These are phyloP conservation scores for Plasmodium inui DNA, from an alignment of 169 alveolate species.

Conservation along the genomic window DNA sequence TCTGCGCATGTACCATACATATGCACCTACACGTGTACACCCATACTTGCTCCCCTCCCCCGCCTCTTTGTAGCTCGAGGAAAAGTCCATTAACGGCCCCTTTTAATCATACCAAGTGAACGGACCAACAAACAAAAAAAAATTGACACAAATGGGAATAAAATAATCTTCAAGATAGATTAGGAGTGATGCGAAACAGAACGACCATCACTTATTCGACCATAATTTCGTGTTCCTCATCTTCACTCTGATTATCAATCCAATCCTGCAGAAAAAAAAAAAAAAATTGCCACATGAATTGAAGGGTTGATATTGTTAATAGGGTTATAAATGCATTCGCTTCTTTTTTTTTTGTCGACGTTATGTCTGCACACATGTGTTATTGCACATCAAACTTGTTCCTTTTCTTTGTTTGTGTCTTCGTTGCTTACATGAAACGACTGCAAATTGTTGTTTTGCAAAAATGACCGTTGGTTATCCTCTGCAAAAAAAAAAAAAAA, in stretches of 20 bases:
- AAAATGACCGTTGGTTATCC: constrained; percentile 28
- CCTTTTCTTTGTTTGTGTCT: constrained; percentile 17
- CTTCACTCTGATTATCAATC: constrained; percentile 77
- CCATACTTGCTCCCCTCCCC: background rate
- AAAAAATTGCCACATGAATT: background rate
- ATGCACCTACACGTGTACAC: background rate
- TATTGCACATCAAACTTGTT: background rate
- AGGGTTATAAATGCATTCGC: background rate
- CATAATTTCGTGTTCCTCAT: constrained; percentile 75
- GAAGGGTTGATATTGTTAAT: constrained; percentile 7
- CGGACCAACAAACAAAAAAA: background rate
- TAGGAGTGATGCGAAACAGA: background rate
- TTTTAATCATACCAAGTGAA: constrained; percentile 37
- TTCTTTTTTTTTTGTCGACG: constrained; percentile 15
- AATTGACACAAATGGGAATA: background rate
- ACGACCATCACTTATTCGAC: constrained; percentile 16
- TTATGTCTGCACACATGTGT: background rate
- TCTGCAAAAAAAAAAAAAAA: constrained; percentile 31
- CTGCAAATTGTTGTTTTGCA: constrained; percentile 38
- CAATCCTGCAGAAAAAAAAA: constrained; percentile 57
- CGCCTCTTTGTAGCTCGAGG: constrained; percentile 51
- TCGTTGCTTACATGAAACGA: constrained; percentile 67
- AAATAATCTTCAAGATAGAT: background rate
- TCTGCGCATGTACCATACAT: background rate
- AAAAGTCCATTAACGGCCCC: constrained; percentile 72